phyloP scores from a whole-genome alignment of 805 yeast genomes.

The Ogataea pignaliae region DNA sequence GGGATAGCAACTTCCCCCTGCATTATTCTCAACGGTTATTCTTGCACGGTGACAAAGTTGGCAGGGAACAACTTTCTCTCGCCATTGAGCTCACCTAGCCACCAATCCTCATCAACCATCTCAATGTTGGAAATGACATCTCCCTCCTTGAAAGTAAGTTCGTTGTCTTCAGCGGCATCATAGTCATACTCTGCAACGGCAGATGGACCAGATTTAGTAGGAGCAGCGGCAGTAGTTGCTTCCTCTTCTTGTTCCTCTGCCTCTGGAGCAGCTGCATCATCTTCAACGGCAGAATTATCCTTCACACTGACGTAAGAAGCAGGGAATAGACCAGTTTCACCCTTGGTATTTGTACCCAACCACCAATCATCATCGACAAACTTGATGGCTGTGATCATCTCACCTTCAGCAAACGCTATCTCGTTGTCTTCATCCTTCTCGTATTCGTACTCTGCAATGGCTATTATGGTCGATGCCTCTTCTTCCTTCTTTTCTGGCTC shows the following conservation, averaged over 20 bases:
- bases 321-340: conserved; percentile 55
- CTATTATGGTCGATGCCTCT: conserved; percentile 32
- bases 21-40: too few species aligned
- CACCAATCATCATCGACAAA: conserved; percentile 76
- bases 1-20: too few species aligned
- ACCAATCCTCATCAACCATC: conserved; percentile 94
- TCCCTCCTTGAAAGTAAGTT: conserved; percentile 78
- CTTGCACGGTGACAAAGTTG: conserved; percentile 57
- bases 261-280: conserved; percentile 13
- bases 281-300: conserved; percentile 14
- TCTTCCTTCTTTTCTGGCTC: conserved; percentile 12
- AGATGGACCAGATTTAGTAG: conserved; percentile 28
- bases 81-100: conserved; percentile 84
- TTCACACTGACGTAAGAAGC: conserved; percentile 45
- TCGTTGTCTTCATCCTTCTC: conserved; percentile 76
- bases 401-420: conserved; percentile 63
- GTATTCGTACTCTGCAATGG: conserved; percentile 79
- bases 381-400: conserved; percentile 59
- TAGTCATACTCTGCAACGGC: conserved; percentile 75
- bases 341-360: conserved; percentile 34
- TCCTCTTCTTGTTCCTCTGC: conserved; percentile 18
- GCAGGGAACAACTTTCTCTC: conserved; percentile 87
- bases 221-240: conserved; percentile 17
- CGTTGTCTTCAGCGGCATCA: conserved; percentile 91
- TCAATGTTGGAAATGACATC: conserved; percentile 79